Evolutionary conservation across 169 alveolate genomes (phyloP).

Genomic region (Besnoitia besnoiti): DNA sequence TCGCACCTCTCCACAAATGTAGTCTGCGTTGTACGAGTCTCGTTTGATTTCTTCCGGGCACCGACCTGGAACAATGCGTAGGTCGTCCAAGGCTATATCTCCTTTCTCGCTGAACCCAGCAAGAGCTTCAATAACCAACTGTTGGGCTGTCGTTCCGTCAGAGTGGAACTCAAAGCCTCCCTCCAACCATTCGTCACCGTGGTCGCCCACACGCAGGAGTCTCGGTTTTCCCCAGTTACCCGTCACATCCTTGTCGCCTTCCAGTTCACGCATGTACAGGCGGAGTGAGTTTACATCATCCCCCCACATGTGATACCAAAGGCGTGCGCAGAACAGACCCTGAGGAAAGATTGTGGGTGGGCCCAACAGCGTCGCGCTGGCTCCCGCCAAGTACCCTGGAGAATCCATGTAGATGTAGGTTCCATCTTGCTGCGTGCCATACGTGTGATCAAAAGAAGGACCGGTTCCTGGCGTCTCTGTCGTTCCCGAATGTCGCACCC

Average conservation of each 20-base stretch:
- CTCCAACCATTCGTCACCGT: constrained; percentile 75
- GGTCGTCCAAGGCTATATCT: constrained; percentile 76
- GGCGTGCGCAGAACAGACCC: constrained; percentile 72
- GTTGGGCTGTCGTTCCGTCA: constrained; percentile 71
- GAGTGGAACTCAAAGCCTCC: constrained; percentile 75
- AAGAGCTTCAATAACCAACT: constrained; percentile 73
- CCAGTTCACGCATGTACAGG: constrained; percentile 68
- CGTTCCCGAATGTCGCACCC: constrained; percentile 51
- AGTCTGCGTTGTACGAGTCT: constrained; percentile 51
- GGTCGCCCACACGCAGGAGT: constrained; percentile 76
- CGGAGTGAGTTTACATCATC: constrained; percentile 75
- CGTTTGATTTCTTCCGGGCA: constrained; percentile 64
- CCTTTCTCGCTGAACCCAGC: constrained; percentile 77
- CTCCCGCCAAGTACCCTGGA: constrained; percentile 77
- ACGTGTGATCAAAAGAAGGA: constrained; percentile 74
- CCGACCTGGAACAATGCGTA: constrained; percentile 68
- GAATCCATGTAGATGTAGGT: constrained; percentile 73
- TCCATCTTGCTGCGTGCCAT: constrained; percentile 65
- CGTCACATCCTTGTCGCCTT: constrained; percentile 42
- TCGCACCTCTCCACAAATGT: constrained; percentile 79
- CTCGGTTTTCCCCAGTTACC: constrained; percentile 76
- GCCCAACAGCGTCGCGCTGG: constrained; percentile 71
- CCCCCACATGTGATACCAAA: constrained; percentile 76
- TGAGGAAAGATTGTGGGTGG: constrained; percentile 70
- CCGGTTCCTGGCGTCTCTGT: constrained; percentile 70